Evolutionary conservation across 2,329 filamentous ascomycete species (phyloP).

Genomic region (Nemania diffusa): DNA sequence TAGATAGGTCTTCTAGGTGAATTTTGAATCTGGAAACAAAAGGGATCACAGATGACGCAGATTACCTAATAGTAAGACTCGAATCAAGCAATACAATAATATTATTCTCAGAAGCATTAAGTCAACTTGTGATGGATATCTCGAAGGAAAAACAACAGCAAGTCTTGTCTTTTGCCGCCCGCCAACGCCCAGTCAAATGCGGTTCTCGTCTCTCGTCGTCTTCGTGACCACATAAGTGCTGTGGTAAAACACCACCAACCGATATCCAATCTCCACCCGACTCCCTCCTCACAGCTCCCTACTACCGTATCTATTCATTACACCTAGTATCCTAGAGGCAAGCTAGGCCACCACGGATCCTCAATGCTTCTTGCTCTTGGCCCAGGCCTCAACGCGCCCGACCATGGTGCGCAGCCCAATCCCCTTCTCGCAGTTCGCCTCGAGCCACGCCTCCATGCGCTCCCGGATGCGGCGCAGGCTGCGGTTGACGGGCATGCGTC

Average conservation of each 20-base stretch:
- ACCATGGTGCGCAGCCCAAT: constrained; percentile 76
- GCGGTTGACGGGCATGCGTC: constrained; percentile 76
- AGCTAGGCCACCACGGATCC: no score
- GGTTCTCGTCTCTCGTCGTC: constrained; percentile 21
- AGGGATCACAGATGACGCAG: background rate
- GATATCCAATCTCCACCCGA: background rate
- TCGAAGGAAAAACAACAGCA: background rate
- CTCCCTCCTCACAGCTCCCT: no score
- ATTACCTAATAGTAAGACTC: background rate
- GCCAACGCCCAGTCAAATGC: constrained; percentile 30
- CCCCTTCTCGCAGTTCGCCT: constrained; percentile 83
- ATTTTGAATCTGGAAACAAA: background rate
- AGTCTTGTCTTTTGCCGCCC: background rate
- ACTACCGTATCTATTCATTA: no score
- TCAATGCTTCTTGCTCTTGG: constrained; percentile 38
- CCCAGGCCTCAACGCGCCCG: constrained; percentile 66
- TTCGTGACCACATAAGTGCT: constrained; percentile 20
- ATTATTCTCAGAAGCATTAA: background rate
- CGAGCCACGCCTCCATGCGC: constrained; percentile 86
- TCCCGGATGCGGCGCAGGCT: constrained; percentile 76
- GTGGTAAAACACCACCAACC: no score
- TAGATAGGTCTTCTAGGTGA: background rate
- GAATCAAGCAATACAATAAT: background rate
- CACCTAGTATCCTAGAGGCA: no score
- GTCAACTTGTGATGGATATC: constrained; percentile 30